Evolutionary conservation across 1,284 basidiomycete species (phyloP), one percentile per base, ranked within the genome.

Genomic region (Austroboletus rostrupii): DNA sequence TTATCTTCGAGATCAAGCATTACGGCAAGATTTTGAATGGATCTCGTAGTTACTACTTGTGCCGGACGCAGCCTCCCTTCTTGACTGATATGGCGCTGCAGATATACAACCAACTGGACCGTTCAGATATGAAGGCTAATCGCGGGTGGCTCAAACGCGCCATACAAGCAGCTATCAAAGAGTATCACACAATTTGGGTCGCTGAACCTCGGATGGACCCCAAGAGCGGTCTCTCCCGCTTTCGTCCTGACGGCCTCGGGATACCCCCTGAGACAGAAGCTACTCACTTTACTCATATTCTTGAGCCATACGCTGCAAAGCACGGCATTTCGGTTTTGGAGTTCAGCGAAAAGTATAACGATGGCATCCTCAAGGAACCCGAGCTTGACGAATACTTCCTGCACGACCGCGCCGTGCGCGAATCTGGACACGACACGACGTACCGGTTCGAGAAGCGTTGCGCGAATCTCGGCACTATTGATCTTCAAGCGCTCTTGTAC

Each of bases 221-320:
- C 31, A 91, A 90, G 71, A 92, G 92, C 6, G 95, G 96, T 33
- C 80, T 99, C 13, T 96, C 93, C 1, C 85, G 96, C 43, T 99
- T 87, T 72, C 85, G 94, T 26, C 96, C 96, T 5, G 90, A 89
- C 54, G 96, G 97, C n/a, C 69, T 92, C 5, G 96, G 96, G 45
- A 97, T 99, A 47, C 95, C 94, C 16, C 97, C 96, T 1, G 96
- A 99, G 76, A 99, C 96, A 0, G 96, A 99, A 70, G 94, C 97
- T 3, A 90, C 89, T 10, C 96, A 99, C 72, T 99, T 99, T 69
- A 98, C 94, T 3, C 92, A 97, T 69, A 88, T 99, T 61, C 82
- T 99, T 43, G 91, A 97, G 67, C 96, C 96, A 5, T 98, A 86
- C 65, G 97, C 96, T 31, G 79, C 79, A 49, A 96, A 97, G 74